phyloP scores from a whole-genome alignment of 73 alveolate genomes.

The Paramecium tetraurelia region DNA sequence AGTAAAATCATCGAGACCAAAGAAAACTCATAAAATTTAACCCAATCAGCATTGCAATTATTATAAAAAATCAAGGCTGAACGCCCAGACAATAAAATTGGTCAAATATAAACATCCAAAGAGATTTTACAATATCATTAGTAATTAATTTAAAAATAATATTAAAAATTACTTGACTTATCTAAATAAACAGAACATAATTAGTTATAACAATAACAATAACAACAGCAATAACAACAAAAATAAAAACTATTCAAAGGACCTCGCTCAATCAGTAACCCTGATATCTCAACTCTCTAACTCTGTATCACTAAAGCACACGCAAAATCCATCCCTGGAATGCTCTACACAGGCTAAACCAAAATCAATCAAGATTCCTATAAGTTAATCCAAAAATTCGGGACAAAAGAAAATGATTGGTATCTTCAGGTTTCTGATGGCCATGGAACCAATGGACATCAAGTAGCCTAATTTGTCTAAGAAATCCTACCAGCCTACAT shows the following conservation, averaged over 20 bases:
- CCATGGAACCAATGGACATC: conserved; percentile 60
- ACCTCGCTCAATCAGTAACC: conserved; percentile 31
- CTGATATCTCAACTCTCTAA: conserved; percentile 15
- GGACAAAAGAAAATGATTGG: conserved; percentile 40
- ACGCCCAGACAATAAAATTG: background rate
- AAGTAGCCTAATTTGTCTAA: conserved; percentile 36
- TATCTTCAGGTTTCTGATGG: conserved; percentile 55
- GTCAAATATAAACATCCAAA: background rate
- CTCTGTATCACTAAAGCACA: background rate
- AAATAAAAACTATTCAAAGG: conserved; percentile 20
- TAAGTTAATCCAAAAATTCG: conserved; percentile 19
- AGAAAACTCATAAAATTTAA: conserved; percentile 8
- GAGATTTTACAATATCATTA: conserved; percentile 30
- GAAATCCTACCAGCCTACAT: conserved; percentile 31
- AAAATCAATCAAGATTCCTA: conserved; percentile 53
- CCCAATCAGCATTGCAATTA: conserved; percentile 33
- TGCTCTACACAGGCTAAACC: conserved; percentile 37
- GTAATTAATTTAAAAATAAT: conserved; percentile 9
- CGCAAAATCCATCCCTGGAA: conserved; percentile 42
- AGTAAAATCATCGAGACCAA: conserved; percentile 6
- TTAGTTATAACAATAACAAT: background rate
- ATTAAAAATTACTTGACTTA: conserved; percentile 5
- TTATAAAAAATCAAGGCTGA: background rate
- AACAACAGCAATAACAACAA: background rate
- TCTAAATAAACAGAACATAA: background rate